Conservation (phyloP, 202 grass and related monocot species). For the Elaeis oleifera region DNA sequence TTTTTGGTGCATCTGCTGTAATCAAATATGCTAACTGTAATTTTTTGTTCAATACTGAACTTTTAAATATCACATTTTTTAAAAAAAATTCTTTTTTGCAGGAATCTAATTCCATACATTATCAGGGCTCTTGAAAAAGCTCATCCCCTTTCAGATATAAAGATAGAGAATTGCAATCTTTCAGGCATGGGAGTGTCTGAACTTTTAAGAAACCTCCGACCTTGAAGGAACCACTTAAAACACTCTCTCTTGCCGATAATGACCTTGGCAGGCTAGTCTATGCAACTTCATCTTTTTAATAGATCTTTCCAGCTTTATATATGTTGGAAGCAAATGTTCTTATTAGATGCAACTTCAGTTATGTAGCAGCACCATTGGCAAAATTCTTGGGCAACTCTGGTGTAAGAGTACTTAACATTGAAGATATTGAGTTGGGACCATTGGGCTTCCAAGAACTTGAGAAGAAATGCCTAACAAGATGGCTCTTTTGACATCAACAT, state of each 20-base stretch:
- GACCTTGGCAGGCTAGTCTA: slow-evolving; percentile 52
- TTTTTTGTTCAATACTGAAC: neutral
- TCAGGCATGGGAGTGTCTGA: slow-evolving; percentile 43
- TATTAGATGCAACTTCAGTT: slow-evolving; percentile 33
- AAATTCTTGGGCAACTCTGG: slow-evolving; percentile 52
- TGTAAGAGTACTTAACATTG: slow-evolving; percentile 62
- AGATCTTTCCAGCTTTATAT: slow-evolving; percentile 11
- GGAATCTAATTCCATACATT: slow-evolving; percentile 64
- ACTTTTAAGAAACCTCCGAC: slow-evolving; percentile 60
- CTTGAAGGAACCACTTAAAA: slow-evolving; percentile 43
- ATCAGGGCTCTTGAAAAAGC: slow-evolving; percentile 42
- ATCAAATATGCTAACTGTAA: too few relatives aligned
- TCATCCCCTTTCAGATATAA: slow-evolving; percentile 52
- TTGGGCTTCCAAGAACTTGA: slow-evolving; percentile 60
- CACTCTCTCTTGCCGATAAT: slow-evolving; percentile 79
- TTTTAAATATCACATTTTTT: neutral
- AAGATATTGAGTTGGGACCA: slow-evolving; percentile 61
- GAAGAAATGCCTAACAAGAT: slow-evolving; percentile 42
- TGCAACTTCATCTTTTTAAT: neutral
- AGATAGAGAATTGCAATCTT: slow-evolving; percentile 54
- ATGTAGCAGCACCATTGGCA: slow-evolving; percentile 47
- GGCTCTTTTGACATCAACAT: slow-evolving; percentile 58
- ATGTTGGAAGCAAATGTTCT: neutral
- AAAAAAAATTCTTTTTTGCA: slow-evolving; percentile 27
- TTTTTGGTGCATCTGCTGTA: too few relatives aligned